Conservation (phyloP, 1,139 yeast genomes). For the Candida gigantensis region DNA sequence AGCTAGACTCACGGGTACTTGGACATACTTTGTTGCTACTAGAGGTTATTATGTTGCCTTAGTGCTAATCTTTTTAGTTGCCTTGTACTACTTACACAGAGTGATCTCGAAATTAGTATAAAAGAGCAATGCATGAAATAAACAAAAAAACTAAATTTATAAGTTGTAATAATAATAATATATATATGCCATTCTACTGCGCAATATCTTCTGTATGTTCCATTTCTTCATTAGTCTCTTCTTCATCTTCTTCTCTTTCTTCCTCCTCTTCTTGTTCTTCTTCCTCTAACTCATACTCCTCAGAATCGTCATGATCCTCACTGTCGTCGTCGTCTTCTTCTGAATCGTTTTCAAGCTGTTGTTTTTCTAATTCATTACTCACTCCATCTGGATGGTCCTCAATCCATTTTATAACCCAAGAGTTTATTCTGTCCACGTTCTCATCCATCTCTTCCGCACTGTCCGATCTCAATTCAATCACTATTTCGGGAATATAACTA, state of each 20-base stretch:
- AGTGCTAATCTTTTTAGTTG: slow-evolving; percentile 22
- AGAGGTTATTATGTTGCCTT: slow-evolving; percentile 47
- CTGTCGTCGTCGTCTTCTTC: slow-evolving; percentile 10
- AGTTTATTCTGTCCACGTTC: slow-evolving; percentile 71
- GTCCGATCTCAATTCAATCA: slow-evolving; percentile 76
- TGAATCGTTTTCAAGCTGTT: slow-evolving; percentile 9
- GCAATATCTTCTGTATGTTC: slow-evolving; percentile 15
- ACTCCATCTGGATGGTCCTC: slow-evolving; percentile 47
- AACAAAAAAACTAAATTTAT: background rate
- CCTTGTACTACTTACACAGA: slow-evolving; percentile 30
- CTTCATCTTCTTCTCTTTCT: slow-evolving; percentile 10
- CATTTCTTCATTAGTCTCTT: slow-evolving; percentile 12
- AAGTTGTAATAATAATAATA: background rate
- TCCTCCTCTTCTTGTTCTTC: slow-evolving; percentile 10
- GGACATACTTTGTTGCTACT: slow-evolving; percentile 57
- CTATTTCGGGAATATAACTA: slow-evolving; percentile 74
- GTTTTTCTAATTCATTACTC: slow-evolving; percentile 27
- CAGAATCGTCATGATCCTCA: too few relatives aligned
- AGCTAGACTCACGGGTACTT: slow-evolving; percentile 52
- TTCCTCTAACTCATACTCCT: slow-evolving; percentile 9
- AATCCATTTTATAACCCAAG: slow-evolving; percentile 79
- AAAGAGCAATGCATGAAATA: too few relatives aligned
- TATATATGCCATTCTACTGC: slow-evolving; percentile 6
- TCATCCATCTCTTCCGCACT: slow-evolving; percentile 73
- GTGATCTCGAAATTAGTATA: slow-evolving; percentile 18